Base-by-base conservation (phyloP, 1,284 basidiomycete genomes). In the Schizophyllum commune region DNA sequence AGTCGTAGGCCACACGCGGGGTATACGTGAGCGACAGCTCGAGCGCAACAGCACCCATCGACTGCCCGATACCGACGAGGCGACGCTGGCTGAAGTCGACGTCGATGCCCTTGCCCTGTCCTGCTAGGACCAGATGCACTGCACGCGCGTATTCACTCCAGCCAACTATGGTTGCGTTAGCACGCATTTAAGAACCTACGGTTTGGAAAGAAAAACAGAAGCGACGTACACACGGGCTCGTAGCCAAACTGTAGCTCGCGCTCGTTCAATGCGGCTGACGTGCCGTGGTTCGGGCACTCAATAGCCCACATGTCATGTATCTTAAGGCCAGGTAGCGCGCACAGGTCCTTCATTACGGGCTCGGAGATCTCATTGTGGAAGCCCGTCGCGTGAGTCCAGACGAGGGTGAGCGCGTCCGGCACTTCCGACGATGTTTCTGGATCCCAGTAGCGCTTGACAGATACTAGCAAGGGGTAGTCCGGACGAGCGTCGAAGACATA, bases 281-380 rank as follows among this genome's bases (percentile, higher is more conserved):
- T 81, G 1, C 83, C 82, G 63, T 83, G 81, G 66, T 84, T 84
- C 1, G 81, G 79, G 39, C 75, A 76, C 59, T 84, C 83, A 19
- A 85, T 76, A 4, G 75, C 69, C 83, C 82, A 84, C 9, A 75
- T 73, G 58, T 84, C 83, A 5, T 78, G 72, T 21, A 84, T 74
- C 64, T 74, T 75, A 11, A 71, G 56, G 56, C 59, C 67, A 13
- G 77, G 58, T 2, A 75, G 58, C 0, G 60, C 65, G 57, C 73
- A 76, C n/a, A 85, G 68, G 17, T 81, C 77, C 11, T 81, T 77
- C 5, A 84, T 71, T 0, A 76, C 75, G 1, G 83, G 82, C 64
- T 84, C 82, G 79, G 81, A 84, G 21, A 76, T 74, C 64, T 84
- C 83, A 65, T 84, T 84, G 68, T 79, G 78, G 65, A 79, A 82